Conservation (phyloP, 2,329 filamentous ascomycete genomes). For the Ophiocordyceps polyrhachis-furcata region DNA sequence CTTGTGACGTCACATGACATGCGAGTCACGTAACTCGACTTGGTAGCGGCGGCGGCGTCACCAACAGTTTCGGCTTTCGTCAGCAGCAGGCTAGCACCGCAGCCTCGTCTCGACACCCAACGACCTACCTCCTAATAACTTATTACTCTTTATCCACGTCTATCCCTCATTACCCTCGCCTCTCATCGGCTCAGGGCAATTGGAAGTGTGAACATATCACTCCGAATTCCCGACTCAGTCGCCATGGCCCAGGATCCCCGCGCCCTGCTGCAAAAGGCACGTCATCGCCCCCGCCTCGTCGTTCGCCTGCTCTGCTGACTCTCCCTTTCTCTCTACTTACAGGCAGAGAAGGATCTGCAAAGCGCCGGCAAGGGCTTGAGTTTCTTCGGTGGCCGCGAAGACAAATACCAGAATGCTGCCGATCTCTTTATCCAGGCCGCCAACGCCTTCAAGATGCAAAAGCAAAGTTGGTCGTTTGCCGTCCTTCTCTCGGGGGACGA, state of each 20-base stretch:
- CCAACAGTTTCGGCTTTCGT: not conserved
- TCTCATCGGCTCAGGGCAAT: not conserved
- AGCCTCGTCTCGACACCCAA: not conserved
- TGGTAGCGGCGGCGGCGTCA: no score
- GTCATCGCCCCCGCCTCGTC: slow-evolving; percentile 1
- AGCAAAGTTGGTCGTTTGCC: slow-evolving; percentile 42
- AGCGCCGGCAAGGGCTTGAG: slow-evolving; percentile 67
- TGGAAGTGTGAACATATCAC: not conserved
- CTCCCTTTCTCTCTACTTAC: slow-evolving; percentile 4
- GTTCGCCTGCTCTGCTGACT: slow-evolving; percentile 1
- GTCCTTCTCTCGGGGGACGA: not conserved
- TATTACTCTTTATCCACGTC: not conserved
- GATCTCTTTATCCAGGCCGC: slow-evolving; percentile 77
- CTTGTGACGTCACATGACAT: no score
- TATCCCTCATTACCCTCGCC: not conserved
- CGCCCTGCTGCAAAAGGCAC: slow-evolving; percentile 59
- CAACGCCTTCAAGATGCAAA: slow-evolving; percentile 80
- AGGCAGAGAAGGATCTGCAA: slow-evolving; percentile 75
- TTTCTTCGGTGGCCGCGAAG: slow-evolving; percentile 70
- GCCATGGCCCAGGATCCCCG: slow-evolving; percentile 60
- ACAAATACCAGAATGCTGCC: slow-evolving; percentile 79
- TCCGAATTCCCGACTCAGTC: not conserved
- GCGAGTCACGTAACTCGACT: no score
- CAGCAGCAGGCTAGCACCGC: not conserved
- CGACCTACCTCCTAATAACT: not conserved